phyloP scores from a whole-genome alignment of 2,329 filamentous ascomycete genomes.

The Venturia nashicola region DNA sequence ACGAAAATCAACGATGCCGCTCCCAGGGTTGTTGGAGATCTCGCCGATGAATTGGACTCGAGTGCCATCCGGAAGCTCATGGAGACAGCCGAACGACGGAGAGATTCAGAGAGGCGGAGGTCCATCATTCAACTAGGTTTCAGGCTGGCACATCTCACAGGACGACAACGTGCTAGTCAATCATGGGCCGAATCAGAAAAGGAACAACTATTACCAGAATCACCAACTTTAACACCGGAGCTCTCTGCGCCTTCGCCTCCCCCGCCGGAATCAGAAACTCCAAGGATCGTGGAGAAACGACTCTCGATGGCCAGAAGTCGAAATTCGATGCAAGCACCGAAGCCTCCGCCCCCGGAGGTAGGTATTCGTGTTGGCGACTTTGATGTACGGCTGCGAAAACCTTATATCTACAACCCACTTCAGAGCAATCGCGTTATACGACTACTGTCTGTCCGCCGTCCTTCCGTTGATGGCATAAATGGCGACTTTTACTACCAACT shows the following conservation, averaged over 20 bases:
- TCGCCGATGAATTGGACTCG: constrained; percentile 8
- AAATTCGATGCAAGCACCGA: neutral
- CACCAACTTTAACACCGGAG: neutral
- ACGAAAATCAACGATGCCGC: neutral
- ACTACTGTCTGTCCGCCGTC: constrained; percentile 5
- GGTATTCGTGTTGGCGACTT: constrained; percentile 9
- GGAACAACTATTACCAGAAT: neutral
- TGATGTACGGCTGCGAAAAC: constrained; percentile 2
- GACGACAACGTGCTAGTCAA: constrained; percentile 1
- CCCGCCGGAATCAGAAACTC: constrained; percentile 2
- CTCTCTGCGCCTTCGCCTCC: neutral
- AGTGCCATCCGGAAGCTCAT: constrained; percentile 5
- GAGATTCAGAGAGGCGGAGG: constrained; percentile 6
- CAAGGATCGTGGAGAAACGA: neutral
- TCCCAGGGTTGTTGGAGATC: neutral
- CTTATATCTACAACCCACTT: constrained; percentile 8
- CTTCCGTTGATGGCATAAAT: constrained; percentile 1
- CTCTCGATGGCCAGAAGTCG: neutral
- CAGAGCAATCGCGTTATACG: constrained; percentile 7
- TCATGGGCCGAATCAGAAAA: neutral
- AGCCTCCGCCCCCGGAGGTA: neutral
- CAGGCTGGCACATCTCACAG: constrained; percentile 8
- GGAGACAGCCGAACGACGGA: constrained; percentile 8
- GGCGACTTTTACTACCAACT: constrained; percentile 9
- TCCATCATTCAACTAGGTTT: constrained; percentile 8